Evolutionary conservation across 2,329 filamentous ascomycete species (phyloP), one percentile per base, ranked within the genome.

Genomic region (Fusarium tricinctum): DNA sequence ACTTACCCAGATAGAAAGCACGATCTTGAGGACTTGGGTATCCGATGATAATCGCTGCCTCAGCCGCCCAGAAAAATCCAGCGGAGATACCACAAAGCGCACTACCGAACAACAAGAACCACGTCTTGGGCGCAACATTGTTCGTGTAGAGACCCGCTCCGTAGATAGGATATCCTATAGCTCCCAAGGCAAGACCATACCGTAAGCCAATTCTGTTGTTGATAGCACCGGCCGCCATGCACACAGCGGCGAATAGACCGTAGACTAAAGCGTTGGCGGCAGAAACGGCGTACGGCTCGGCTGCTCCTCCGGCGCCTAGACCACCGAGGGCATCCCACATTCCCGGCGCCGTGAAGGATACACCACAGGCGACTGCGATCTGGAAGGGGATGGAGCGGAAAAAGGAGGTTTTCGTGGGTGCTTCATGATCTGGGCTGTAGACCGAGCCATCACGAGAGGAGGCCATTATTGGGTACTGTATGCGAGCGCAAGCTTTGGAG

Each of bases 201-300:
- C 58, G 19, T 0, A 63, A 2, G 0, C 59, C 59, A 1, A 63
- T 63, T 49, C 59, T 19, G 23, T 63, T 63, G 8, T 63, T 63
- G 0, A 63, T 63, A 6, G 59, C 59, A 17, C 59, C 59, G 8
- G 59, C 59, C n/a, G 44, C 20, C 22, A 63, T 63, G 20, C 59
- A 63, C 2, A 63, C 58, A 4, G 58, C 58, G 0, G 59, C 59
- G n/a, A 63, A 63, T 8, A 63, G 28, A 0, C 59, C 59, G 7
- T 63, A 63, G 0, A 63, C 49, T 0, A 63, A 32, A 1, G 63
- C 63, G 1, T 66, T 66, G 12, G 61, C 63, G 20, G 63, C 63
- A 8, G 60, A 65, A 0, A 66, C 63, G 0, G 91, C 82, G 68
- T 88, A 84, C 0, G 90, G 90, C n/a, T 83, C 83, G 66, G 88